Evolutionary conservation across 2,329 filamentous ascomycete genomes (phyloP).

Genomic region (Hymenoscyphus occultus): DNA sequence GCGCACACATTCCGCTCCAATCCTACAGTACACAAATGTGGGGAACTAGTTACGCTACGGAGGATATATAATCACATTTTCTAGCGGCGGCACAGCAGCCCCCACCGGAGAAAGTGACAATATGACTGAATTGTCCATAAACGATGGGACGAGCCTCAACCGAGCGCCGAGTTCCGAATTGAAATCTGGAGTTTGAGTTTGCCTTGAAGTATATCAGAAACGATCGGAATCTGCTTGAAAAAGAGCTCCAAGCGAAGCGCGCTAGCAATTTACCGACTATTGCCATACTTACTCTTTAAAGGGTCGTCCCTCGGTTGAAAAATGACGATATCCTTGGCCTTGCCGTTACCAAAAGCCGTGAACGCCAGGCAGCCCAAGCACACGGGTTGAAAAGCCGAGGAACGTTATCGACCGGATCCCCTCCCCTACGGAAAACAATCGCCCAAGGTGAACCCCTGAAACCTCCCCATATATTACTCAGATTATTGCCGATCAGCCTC

Average conservation of each 20-base stretch:
- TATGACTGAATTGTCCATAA: background rate
- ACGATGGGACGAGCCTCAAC: background rate
- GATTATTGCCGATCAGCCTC: slow-evolving; percentile 2
- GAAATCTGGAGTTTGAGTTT: slow-evolving; percentile 1
- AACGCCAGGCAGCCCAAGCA: background rate
- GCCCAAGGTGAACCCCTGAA: background rate
- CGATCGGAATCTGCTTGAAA: background rate
- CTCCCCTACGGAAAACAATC: background rate
- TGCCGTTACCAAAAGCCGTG: background rate
- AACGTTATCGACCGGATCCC: background rate
- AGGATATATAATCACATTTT: slow-evolving; percentile 4
- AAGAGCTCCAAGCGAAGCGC: background rate
- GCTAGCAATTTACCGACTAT: background rate
- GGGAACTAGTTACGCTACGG: background rate
- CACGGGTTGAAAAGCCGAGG: background rate
- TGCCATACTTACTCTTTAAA: background rate
- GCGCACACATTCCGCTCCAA: background rate
- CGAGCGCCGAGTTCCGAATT: background rate
- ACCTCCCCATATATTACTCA: background rate
- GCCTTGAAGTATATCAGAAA: background rate
- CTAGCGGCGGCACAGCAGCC: background rate
- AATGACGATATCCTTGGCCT: background rate
- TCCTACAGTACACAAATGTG: background rate
- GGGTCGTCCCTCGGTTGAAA: background rate
- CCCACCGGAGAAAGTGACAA: background rate